Evolutionary conservation across 1,284 basidiomycete genomes (phyloP).

Genomic region (Pterulicium gracile): DNA sequence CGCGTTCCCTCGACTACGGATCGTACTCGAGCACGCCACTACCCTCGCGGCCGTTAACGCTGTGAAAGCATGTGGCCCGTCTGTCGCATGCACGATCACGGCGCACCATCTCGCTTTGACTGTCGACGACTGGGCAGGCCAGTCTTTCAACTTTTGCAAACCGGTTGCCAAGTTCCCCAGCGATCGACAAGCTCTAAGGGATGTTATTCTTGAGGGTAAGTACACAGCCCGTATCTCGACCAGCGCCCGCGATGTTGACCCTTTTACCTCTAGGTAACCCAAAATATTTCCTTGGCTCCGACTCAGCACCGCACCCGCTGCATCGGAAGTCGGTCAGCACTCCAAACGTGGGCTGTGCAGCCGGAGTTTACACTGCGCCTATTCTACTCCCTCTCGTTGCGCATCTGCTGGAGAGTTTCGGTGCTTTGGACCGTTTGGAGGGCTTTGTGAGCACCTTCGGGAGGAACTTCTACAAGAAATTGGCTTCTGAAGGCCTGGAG

Average conservation of each 20-base stretch:
- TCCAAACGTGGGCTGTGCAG: slow-evolving; percentile 74
- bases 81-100: slow-evolving; percentile 95
- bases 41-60: slow-evolving; percentile 91
- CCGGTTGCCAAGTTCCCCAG: slow-evolving; percentile 96
- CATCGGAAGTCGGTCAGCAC: slow-evolving; percentile 71
- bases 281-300: slow-evolving; percentile 96
- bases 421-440: slow-evolving; percentile 70
- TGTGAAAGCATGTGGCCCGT: slow-evolving; percentile 75
- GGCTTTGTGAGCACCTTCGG: slow-evolving; percentile 74
- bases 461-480: slow-evolving; percentile 65
- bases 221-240: slow-evolving; percentile 9
- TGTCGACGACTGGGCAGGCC: slow-evolving; percentile 96
- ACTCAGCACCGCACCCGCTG: slow-evolving; percentile 90
- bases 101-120: slow-evolving; percentile 93
- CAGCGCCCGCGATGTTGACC: no score
- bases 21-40: slow-evolving; percentile 99
- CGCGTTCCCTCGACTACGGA: slow-evolving; percentile 86
- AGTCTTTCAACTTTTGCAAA: slow-evolving; percentile 96
- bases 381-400: slow-evolving; percentile 84
- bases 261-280: slow-evolving; percentile 86
- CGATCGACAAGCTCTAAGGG: slow-evolving; percentile 78
- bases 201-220: slow-evolving; percentile 72
- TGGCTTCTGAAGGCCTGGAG: slow-evolving; percentile 7
- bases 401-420: slow-evolving; percentile 78
- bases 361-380: slow-evolving; percentile 88